phyloP scores from a whole-genome alignment of 2,329 filamentous ascomycete genomes.

The Claviceps sp. region DNA sequence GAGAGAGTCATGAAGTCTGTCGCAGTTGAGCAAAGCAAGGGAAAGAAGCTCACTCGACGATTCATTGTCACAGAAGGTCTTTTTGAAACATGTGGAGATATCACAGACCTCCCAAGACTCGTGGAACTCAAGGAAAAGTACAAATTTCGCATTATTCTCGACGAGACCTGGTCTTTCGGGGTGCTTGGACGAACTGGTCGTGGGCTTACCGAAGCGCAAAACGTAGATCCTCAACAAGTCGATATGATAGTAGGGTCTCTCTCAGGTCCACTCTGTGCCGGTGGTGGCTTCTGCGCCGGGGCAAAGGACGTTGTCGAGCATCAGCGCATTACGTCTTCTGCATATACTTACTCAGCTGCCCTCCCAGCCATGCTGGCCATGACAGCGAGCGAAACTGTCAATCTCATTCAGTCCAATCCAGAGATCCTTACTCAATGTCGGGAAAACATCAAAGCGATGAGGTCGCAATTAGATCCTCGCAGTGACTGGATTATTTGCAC shows the following conservation, averaged over 20 bases:
- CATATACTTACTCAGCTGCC: constrained; percentile 93
- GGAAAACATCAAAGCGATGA: constrained; percentile 78
- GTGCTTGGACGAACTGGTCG: constrained; percentile 83
- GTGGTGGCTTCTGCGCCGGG: constrained; percentile 91
- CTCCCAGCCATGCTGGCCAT: constrained; percentile 87
- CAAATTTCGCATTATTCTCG: constrained; percentile 94
- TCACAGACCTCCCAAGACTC: constrained; percentile 71
- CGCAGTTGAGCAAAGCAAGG: constrained; percentile 69
- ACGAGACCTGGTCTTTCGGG: constrained; percentile 96
- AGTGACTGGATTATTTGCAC: constrained; percentile 86
- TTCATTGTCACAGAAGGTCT: constrained; percentile 95
- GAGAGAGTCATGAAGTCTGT: constrained; percentile 76
- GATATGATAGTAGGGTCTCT: constrained; percentile 97
- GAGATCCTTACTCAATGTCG: constrained; percentile 67
- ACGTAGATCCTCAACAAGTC: constrained; percentile 82
- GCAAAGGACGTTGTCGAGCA: constrained; percentile 87
- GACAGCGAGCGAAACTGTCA: constrained; percentile 85
- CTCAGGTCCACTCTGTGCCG: constrained; percentile 77
- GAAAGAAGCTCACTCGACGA: constrained; percentile 76
- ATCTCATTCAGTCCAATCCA: constrained; percentile 73
- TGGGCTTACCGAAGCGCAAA: constrained; percentile 89
- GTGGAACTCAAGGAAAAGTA: constrained; percentile 91
- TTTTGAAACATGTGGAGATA: constrained; percentile 83
- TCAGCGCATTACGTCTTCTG: constrained; percentile 81
- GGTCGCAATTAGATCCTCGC: constrained; percentile 74